Percentiles rank a stretch among this genome's conserved stretches.
Conservation (phyloP, 2,329 filamentous ascomycete genomes). For the Colletotrichum costaricense region DNA sequence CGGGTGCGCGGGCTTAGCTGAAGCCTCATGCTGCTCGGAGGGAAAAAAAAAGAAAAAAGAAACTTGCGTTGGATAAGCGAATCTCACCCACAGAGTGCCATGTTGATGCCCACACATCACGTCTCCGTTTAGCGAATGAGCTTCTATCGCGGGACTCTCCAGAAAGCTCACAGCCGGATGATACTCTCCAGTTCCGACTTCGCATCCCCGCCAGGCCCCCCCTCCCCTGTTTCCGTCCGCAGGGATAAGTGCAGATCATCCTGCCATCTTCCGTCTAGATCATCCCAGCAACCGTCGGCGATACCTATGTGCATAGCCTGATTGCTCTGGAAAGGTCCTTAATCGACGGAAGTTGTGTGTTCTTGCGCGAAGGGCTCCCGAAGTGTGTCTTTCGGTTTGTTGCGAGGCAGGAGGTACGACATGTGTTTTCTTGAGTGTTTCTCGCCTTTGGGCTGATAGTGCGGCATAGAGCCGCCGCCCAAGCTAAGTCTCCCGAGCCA, state of each 20-base stretch:
- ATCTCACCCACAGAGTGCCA: background rate
- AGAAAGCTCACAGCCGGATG: background rate
- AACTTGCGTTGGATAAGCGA: slow-evolving; percentile 14
- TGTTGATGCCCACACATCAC: background rate
- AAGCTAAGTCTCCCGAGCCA: slow-evolving; percentile 15
- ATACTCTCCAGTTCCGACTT: slow-evolving; percentile 2
- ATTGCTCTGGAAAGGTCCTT: background rate
- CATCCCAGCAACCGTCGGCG: background rate
- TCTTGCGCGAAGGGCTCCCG: background rate
- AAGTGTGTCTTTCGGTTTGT: background rate
- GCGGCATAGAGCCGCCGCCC: slow-evolving; percentile 9
- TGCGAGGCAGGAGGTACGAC: background rate
- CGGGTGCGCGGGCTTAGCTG: slow-evolving; percentile 2
- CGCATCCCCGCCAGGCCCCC: background rate
- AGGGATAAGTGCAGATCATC: slow-evolving; percentile 28
- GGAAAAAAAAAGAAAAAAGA: slow-evolving; percentile 1
- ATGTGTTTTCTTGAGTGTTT: background rate
- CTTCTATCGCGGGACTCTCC: background rate
- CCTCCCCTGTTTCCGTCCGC: slow-evolving; percentile 2
- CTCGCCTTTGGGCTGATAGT: background rate
- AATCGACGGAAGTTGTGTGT: background rate
- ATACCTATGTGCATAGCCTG: background rate
- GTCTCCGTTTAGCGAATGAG: slow-evolving; percentile 6
- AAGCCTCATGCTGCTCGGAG: background rate
- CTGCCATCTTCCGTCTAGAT: slow-evolving; percentile 7